Base-by-base conservation (phyloP, 148 eudicot species). In the Chenopodium berlandieri region DNA sequence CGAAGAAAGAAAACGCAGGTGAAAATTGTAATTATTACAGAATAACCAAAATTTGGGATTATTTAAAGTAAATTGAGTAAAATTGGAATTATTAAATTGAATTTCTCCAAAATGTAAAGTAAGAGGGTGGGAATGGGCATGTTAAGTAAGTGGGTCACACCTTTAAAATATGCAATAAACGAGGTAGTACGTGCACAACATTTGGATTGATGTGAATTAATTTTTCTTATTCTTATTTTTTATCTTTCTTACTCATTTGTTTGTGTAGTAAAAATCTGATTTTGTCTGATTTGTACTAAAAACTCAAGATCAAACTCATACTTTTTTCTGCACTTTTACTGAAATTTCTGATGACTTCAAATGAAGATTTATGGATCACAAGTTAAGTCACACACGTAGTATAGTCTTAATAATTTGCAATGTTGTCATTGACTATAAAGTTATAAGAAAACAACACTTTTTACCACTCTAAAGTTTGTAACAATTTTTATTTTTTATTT, bases 181-280 rank as follows among this genome's bases (percentile, higher is more conserved):
- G 81, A 82, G 81, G 81, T 73, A 71, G 85, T 82, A 82, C 81
- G 85, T 82, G 78, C 85, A 82, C 22, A 11, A 73, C 85, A 82
- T 78, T 47, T 82, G 84, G 84, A 82, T 78, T 82, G 81, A 73
- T 73, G 85, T 72, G 37, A 70, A 60, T 80, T 56, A 46, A 75
- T 62, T 25, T 25, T 20, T 71, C 12, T 56, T 73, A 9, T 60
- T 11, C 13, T 12, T 73, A 22, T 12, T 22, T 3, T 50, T 13
- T 50, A 2, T 50, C 54, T 25, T 3, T 70, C 4, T 54, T 71
- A 50, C 23, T 68, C 54, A 32, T 19, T 17, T 25, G 27, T 16
- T 7, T 62, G 66, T 62, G 66, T 62, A 20, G 25, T 62, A 9
- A 16, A 40, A 71, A 17, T 70, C 27, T 17, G 11, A 3, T 52